These are phyloP conservation scores for Candida sanyaensis DNA, from an alignment of 1,139 yeast genomes.

Conservation along the genomic window DNA sequence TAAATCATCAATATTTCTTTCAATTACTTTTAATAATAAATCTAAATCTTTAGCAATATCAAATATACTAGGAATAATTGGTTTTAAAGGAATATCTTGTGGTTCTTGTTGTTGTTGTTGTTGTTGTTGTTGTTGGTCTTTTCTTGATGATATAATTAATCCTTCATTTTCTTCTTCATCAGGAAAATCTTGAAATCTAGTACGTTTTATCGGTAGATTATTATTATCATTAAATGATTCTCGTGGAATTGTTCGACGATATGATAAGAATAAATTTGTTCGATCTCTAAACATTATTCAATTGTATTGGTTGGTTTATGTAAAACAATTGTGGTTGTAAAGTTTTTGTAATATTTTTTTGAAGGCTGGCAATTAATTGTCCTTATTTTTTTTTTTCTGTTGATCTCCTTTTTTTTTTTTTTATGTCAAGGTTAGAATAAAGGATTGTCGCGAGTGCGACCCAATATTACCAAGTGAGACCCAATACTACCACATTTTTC, in stretches of 20 bases:
- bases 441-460: too few relatives aligned
- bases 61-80: slow-evolving; percentile 76
- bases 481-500: too few relatives aligned
- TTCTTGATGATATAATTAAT: slow-evolving; percentile 27
- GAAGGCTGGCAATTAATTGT: too few relatives aligned
- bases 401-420: too few relatives aligned
- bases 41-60: slow-evolving; percentile 77
- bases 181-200: slow-evolving; percentile 33
- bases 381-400: too few relatives aligned
- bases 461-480: too few relatives aligned
- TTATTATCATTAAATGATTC: slow-evolving; percentile 5
- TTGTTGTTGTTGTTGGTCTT: slow-evolving; percentile 7
- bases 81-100: slow-evolving; percentile 45
- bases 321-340: too few relatives aligned
- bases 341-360: too few relatives aligned
- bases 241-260: slow-evolving; percentile 72
- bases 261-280: slow-evolving; percentile 69
- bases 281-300: slow-evolving; percentile 66
- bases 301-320: too few relatives aligned
- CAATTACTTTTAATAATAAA: slow-evolving; percentile 51
- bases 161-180: slow-evolving; percentile 58
- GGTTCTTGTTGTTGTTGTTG: slow-evolving; percentile 8
- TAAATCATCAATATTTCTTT: slow-evolving; percentile 54
- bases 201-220: slow-evolving; percentile 8
- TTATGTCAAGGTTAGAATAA: too few relatives aligned